Percentiles rank a stretch among this genome's conserved stretches.
Conservation (phyloP, 2,329 filamentous ascomycete species). For the Venturia nashicola region DNA sequence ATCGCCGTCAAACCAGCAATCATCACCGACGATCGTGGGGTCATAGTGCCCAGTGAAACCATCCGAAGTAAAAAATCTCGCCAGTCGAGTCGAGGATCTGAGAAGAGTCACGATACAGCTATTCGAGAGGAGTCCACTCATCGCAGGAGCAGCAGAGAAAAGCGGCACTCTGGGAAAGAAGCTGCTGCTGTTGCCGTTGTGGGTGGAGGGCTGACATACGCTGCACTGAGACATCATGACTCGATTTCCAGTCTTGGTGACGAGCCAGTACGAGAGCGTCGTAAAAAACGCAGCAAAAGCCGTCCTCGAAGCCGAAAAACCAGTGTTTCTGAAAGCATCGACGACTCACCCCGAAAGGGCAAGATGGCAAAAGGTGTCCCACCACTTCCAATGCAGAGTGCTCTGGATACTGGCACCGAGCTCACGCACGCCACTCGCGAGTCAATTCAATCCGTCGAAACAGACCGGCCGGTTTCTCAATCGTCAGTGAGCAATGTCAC, state of each 20-base stretch:
- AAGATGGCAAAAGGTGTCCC: slow-evolving; percentile 58
- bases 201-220: slow-evolving; percentile 46
- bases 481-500: slow-evolving; percentile 46
- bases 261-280: slow-evolving; percentile 14
- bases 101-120: slow-evolving; percentile 23
- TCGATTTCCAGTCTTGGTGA: slow-evolving; percentile 46
- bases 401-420: slow-evolving; percentile 65
- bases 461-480: slow-evolving; percentile 58
- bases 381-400: slow-evolving; percentile 80
- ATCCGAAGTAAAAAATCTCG: slow-evolving; percentile 40
- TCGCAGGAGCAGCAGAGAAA: slow-evolving; percentile 31
- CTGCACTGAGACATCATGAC: slow-evolving; percentile 51
- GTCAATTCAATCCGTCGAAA: slow-evolving; percentile 73
- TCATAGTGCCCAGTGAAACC: slow-evolving; percentile 43
- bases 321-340: slow-evolving; percentile 41
- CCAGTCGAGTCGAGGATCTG: slow-evolving; percentile 39
- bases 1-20: slow-evolving; percentile 47
- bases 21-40: slow-evolving; percentile 45
- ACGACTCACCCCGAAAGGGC: slow-evolving; percentile 35
- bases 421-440: slow-evolving; percentile 47
- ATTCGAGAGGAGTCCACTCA: slow-evolving; percentile 6
- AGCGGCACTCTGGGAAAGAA: slow-evolving; percentile 32
- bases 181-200: slow-evolving; percentile 41
- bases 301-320: slow-evolving; percentile 38
- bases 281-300: slow-evolving; percentile 35